Conservation (phyloP, 352 stramenopile species). For the Pythium myriotylum region DNA sequence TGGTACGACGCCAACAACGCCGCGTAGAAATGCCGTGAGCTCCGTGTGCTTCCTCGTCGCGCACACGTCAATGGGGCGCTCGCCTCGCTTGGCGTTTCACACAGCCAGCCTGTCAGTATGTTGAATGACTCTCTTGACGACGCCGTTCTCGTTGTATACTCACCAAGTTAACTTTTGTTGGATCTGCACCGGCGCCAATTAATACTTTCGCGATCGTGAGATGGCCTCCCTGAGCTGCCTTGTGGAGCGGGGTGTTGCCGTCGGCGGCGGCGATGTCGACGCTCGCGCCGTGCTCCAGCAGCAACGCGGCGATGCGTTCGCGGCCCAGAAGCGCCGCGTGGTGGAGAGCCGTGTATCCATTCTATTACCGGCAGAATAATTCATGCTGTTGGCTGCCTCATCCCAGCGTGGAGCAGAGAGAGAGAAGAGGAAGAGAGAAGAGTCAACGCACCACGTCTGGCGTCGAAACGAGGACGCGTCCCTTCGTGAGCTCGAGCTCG, state of each 20-base stretch:
- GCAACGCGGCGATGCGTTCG: neutral
- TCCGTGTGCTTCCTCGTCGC: conserved; percentile 22
- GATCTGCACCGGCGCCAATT: conserved; percentile 2
- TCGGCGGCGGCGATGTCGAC: conserved; percentile 1
- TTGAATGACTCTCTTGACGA: too few species aligned
- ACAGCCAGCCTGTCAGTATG: too few species aligned
- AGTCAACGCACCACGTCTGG: conserved; percentile 2
- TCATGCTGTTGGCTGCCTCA: too few species aligned
- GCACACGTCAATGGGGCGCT: conserved; percentile 20
- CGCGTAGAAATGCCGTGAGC: conserved; percentile 20
- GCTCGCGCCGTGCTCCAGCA: conserved; percentile 12
- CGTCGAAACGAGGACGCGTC: conserved; percentile 7
- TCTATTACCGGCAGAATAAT: conserved; percentile 2
- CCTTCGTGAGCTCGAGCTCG: neutral
- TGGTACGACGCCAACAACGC: conserved; percentile 16
- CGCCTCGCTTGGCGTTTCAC: conserved; percentile 1
- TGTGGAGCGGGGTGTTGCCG: conserved; percentile 26
- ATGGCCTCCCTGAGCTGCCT: conserved; percentile 24
- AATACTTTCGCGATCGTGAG: conserved; percentile 7
- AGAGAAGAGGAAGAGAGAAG: neutral
- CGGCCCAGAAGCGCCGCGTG: conserved; percentile 19
- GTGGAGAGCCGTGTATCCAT: conserved; percentile 28
- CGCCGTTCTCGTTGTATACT: neutral
- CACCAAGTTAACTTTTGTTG: conserved; percentile 11
- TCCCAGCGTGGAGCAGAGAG: too few species aligned